Evolutionary conservation across 2,329 filamentous ascomycete genomes (phyloP), one percentile per base, ranked within the genome.

Genomic region (Purpureocillium lavendulum): DNA sequence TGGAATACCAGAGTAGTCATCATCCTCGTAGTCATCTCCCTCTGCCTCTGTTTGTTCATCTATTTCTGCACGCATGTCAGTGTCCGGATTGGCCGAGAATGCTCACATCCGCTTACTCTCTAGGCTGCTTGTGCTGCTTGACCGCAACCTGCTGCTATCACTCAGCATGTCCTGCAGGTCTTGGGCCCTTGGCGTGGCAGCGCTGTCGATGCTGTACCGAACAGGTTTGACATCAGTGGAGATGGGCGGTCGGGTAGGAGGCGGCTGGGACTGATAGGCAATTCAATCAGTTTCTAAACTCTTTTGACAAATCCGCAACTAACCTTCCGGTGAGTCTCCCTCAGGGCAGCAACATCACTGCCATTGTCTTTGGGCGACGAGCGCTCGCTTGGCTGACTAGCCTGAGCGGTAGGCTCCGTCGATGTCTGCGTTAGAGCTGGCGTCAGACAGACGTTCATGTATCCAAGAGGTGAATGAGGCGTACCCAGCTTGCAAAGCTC

Each of bases 171-270:
- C 87, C 50, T 87, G 77, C 39, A 87, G 67, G 40, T 87, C 90
- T 55, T 94, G 87, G 3, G 88, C 88, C 49, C 81, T 79, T 8
- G 89, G 89, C 1, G 89, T 95, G 33, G 81, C 75, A 49, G 81
- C 75, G 49, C 73, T 73, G 40, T 87, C 82, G 26, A 79, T 56
- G 53, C 77, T 82, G 55, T 83, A 87, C 39, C 71, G 65, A 14
- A 72, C 67, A 33, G 75, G 79, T 41, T 79, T 75, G 17, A 94
- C 71, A 49, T 86, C 73, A 17, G 88, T 94, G 24, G 83, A 81
- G 34, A 94, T 75, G 4, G 79, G 79, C 29, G 86, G 72, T 70
- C 37, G 75, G 75, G 33, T 52, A 52, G 11, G 39, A 29, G 36
- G 40, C 21, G 21, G 21, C 10, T 26, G 21, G 21, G 21, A 26